Conservation (phyloP, 225 moss, liverwort and hornwort species). For the Marchantia polymorpha region DNA sequence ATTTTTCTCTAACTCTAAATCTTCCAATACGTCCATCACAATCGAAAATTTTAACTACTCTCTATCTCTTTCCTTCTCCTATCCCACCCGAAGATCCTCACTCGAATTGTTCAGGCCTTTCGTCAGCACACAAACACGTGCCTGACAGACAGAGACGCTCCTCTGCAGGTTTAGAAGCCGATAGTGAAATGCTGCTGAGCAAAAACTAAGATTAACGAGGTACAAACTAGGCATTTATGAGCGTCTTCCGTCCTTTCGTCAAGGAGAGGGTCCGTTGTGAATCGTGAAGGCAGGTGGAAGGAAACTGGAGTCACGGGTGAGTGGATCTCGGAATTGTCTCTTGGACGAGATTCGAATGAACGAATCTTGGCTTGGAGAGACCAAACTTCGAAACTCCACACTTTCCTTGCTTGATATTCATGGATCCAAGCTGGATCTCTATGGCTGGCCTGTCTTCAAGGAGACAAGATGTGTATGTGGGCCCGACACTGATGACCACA, state of each 20-base stretch:
- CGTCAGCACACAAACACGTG: conserved; percentile 3
- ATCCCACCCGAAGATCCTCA: not conserved
- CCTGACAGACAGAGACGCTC: conserved; percentile 1
- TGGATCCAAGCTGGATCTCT: conserved; percentile 14
- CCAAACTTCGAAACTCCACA: conserved; percentile 8
- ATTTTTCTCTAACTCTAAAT: not conserved
- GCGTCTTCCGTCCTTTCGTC: conserved; percentile 10
- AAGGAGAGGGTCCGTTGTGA: not conserved
- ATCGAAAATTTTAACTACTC: not conserved
- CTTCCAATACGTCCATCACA: not conserved
- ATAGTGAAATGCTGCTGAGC: not conserved
- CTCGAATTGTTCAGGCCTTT: not conserved
- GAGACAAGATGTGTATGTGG: not conserved
- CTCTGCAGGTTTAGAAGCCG: conserved; percentile 1
- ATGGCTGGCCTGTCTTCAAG: too few species aligned
- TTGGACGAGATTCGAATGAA: not conserved
- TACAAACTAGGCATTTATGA: not conserved
- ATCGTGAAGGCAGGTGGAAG: not conserved
- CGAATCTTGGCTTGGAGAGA: conserved; percentile 7
- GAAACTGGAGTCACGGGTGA: conserved; percentile 9
- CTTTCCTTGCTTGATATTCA: not conserved
- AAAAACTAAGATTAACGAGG: conserved; percentile 5
- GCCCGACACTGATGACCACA: conserved; percentile 2
- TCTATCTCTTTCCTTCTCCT: conserved; percentile 5
- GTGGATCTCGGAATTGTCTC: not conserved